phyloP scores from a whole-genome alignment of 1,284 basidiomycete species.

The Takashimella tepidaria region DNA sequence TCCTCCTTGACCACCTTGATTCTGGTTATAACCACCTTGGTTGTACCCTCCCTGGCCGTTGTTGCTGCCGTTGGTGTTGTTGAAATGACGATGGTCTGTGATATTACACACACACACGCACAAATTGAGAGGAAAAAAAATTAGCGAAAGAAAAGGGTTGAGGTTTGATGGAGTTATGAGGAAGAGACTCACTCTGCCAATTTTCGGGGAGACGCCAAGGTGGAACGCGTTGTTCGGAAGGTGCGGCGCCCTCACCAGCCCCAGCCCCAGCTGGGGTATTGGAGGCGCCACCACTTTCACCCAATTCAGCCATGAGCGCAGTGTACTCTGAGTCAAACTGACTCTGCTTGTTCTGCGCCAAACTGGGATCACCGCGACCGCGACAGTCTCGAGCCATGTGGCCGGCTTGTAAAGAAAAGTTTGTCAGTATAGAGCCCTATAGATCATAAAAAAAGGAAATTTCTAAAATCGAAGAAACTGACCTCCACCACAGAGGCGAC shows the following conservation, averaged over 20 bases:
- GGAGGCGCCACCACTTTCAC: constrained; percentile 61
- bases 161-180: too few species aligned
- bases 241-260: constrained; percentile 16
- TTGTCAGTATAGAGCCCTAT: background rate
- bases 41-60: background rate
- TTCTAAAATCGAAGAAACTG: constrained; percentile 9
- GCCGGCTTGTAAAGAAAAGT: constrained; percentile 49
- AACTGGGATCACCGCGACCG: constrained; percentile 51
- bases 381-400: constrained; percentile 97
- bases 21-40: background rate
- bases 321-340: constrained; percentile 95
- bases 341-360: constrained; percentile 46
- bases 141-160: too few species aligned
- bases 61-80: background rate
- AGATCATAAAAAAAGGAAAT: background rate
- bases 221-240: constrained; percentile 41
- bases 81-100: too few species aligned
- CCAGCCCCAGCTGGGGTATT: constrained; percentile 42
- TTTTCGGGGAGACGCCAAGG: constrained; percentile 52
- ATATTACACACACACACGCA: too few species aligned
- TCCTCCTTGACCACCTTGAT: background rate
- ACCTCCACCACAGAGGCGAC: constrained; percentile 84
- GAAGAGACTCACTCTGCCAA: constrained; percentile 45
- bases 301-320: constrained; percentile 94
- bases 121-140: too few species aligned